Evolutionary conservation across 768 basidiomycete genomes (phyloP).

Genomic region (Daedalea quercina): DNA sequence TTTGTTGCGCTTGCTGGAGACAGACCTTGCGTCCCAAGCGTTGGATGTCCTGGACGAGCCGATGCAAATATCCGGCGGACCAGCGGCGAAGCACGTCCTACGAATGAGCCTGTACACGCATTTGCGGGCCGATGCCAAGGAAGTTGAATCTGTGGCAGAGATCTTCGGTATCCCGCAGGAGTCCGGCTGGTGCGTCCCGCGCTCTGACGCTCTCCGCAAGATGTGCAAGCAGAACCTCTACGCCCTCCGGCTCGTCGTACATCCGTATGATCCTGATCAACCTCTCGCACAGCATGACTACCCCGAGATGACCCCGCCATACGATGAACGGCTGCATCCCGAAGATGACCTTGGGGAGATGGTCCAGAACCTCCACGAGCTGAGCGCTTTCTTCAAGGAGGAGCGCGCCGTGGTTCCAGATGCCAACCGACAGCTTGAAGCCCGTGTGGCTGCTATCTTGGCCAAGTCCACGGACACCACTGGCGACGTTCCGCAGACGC

Average conservation of each 20-base stretch:
- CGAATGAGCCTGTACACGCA: conserved; percentile 83
- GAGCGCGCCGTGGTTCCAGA: conserved; percentile 14
- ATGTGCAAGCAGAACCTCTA: conserved; percentile 72
- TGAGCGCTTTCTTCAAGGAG: conserved; percentile 68
- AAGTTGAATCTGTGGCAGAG: conserved; percentile 52
- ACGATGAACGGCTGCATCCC: conserved; percentile 1
- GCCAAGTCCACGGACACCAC: conserved; percentile 63
- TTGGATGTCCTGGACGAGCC: conserved; percentile 94
- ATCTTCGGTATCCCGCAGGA: conserved; percentile 79
- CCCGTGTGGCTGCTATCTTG: conserved; percentile 75
- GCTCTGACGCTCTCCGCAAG: conserved; percentile 50
- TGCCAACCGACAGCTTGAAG: conserved; percentile 44
- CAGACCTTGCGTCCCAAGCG: conserved; percentile 77
- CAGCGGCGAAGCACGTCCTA: conserved; percentile 78
- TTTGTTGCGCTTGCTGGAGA: conserved; percentile 79
- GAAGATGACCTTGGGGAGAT: conserved; percentile 74
- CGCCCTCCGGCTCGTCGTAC: conserved; percentile 83
- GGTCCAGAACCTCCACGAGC: conserved; percentile 70
- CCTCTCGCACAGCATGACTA: conserved; percentile 71
- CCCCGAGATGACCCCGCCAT: conserved; percentile 37
- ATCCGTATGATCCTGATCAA: conserved; percentile 58
- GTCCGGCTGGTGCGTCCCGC: conserved; percentile 85
- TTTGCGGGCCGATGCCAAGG: conserved; percentile 32
- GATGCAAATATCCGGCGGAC: conserved; percentile 69
- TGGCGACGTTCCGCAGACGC: conserved; percentile 64